Evolutionary conservation across 1,284 basidiomycete genomes (phyloP), one percentile per base, ranked within the genome.

Genomic region (Porodaedalea pini): DNA sequence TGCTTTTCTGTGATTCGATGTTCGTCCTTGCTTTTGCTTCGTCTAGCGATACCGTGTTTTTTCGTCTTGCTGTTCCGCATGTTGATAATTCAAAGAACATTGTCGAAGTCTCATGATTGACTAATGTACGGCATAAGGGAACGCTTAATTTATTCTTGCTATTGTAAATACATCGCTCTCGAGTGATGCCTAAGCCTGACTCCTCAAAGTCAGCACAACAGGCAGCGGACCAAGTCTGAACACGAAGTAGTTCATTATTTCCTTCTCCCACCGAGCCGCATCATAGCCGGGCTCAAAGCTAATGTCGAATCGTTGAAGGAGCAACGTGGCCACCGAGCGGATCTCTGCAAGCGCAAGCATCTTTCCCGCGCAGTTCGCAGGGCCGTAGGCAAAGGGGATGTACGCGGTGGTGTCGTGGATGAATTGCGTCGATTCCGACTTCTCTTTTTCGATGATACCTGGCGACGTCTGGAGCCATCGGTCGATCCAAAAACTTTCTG

Each of bases 401-500:
- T 40, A 72, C 69, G 27, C 76, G 73, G 32, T 50, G 81, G 79
- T 44, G 37, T 47, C 41, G 23, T 29, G 23, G 19, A 44, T 34
- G 5, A 34, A 41, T 2, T 51, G 56, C 27, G 34, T n/a, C 13
- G 11, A n/a, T 29, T 34, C 13, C 11, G 34, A 39, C 10, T 29
- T 51, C 47, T 47, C n/a, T 10, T 44, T 21, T 6, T 17, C 23
- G 5, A 8, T 25, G 23, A 15, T 34, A 15, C 41, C 27, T 13
- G 44, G 44, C 7, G 31, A 32, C 8, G 55, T 13, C 13, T 54
- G 57, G 5, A 78, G 68, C 75, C 75, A 77, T 29, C 75, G 69
- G 32, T 78, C 75, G 5, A 77, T 77, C 64, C 71, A 68, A 61
- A 77, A 77, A 2, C 61, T 51, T 21, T 76, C 68, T 11, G 75